Evolutionary conservation across 768 basidiomycete genomes (phyloP).

Genomic region (Boletus vinaceobasis): DNA sequence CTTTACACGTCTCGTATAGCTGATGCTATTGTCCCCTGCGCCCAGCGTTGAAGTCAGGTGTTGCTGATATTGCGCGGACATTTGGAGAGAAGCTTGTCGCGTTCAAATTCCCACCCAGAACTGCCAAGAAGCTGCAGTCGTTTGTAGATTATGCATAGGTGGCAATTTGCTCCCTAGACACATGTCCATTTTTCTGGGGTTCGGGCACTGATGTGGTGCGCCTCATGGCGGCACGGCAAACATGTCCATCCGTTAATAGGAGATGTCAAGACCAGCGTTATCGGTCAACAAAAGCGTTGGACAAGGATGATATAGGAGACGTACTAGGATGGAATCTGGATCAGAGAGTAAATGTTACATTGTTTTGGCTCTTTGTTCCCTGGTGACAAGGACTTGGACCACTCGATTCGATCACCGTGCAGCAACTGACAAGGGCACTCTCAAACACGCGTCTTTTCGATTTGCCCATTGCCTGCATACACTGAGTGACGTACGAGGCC

Average conservation of each 20-base stretch:
- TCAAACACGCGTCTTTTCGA: neutral
- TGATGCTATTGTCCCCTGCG: neutral
- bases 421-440: neutral
- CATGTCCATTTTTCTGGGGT: neutral
- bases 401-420: neutral
- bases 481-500: neutral
- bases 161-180: neutral
- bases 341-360: too few relatives aligned
- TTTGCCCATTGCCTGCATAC: neutral
- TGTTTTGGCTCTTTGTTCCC: neutral
- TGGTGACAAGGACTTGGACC: neutral
- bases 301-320: too few relatives aligned
- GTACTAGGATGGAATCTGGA: neutral
- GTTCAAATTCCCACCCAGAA: constrained; percentile 74
- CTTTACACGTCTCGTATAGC: neutral
- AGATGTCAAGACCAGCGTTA: too few relatives aligned
- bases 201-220: neutral
- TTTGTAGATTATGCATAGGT: constrained; percentile 59
- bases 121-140: constrained; percentile 62
- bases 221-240: neutral
- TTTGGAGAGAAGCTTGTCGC: constrained; percentile 73
- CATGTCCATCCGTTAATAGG: neutral
- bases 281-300: too few relatives aligned
- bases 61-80: constrained; percentile 63
- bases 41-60: constrained; percentile 57